Evolutionary conservation across 768 basidiomycete genomes (phyloP).

Genomic region (Boletus huronensis): DNA sequence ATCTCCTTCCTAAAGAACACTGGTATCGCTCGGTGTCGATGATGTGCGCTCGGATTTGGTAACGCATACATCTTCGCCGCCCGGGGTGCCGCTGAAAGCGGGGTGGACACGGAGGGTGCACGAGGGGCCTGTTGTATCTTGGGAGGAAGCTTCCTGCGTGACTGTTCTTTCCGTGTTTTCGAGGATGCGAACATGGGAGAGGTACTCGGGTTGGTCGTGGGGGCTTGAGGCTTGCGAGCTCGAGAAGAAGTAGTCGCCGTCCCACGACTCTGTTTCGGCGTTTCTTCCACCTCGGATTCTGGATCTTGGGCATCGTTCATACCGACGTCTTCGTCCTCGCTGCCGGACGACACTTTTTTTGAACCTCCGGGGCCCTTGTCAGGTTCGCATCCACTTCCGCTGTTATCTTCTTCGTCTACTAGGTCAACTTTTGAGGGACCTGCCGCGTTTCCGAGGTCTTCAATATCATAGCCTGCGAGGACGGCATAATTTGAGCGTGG

Average conservation of each 20-base stretch:
- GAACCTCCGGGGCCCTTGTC: conserved; percentile 32
- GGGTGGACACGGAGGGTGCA: conserved; percentile 5
- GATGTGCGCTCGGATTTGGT: conserved; percentile 64
- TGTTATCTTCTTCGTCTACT: conserved; percentile 29
- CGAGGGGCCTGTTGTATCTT: conserved; percentile 5
- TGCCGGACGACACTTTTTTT: conserved; percentile 31
- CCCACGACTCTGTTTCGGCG: conserved; percentile 11
- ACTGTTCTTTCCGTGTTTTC: conserved; percentile 13
- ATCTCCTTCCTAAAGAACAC: conserved; percentile 48
- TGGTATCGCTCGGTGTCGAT: conserved; percentile 68
- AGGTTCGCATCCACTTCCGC: conserved; percentile 56
- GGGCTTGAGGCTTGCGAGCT: not conserved
- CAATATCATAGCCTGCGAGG: conserved; percentile 33
- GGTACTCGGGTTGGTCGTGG: not conserved
- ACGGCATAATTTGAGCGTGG: conserved; percentile 48
- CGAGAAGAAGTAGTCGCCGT: not conserved
- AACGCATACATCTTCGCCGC: conserved; percentile 47
- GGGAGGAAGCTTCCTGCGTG: conserved; percentile 20
- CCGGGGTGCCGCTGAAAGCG: conserved; percentile 11
- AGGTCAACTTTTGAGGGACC: conserved; percentile 37
- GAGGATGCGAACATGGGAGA: not conserved
- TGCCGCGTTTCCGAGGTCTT: conserved; percentile 33
- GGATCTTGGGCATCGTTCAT: conserved; percentile 16
- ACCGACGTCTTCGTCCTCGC: conserved; percentile 31
- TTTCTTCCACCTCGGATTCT: conserved; percentile 15